Conservation (phyloP, 768 basidiomycete species). For the Podaxis pistillaris region DNA sequence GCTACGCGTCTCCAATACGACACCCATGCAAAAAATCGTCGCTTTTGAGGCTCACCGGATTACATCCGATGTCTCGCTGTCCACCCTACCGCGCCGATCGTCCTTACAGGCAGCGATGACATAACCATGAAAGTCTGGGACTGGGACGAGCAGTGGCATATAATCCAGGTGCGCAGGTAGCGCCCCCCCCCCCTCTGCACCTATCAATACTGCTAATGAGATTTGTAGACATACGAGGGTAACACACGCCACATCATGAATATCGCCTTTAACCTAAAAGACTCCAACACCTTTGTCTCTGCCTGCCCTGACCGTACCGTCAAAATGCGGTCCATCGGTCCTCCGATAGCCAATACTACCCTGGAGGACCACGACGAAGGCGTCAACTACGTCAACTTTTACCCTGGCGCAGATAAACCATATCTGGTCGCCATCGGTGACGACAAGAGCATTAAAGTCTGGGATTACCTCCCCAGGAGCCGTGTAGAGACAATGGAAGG, state of each 20-base stretch:
- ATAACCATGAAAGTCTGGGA: constrained; percentile 99
- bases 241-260: constrained; percentile 99
- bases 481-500: constrained; percentile 98
- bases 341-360: constrained; percentile 85
- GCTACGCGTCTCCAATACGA: constrained; percentile 98
- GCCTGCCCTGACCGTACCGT: constrained; percentile 97
- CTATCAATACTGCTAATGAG: constrained; percentile 9
- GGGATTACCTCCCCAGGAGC: constrained; percentile 98
- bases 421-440: constrained; percentile 96
- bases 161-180: constrained; percentile 69
- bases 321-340: constrained; percentile 96
- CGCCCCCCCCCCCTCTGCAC: constrained; percentile 1
- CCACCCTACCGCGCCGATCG: constrained; percentile 84
- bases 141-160: constrained; percentile 99
- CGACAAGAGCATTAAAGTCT: constrained; percentile 96
- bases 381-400: constrained; percentile 99
- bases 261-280: constrained; percentile 95
- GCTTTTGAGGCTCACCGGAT: constrained; percentile 98
- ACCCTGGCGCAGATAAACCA: constrained; percentile 95
- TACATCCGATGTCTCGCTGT: constrained; percentile 97
- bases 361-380: constrained; percentile 99
- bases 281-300: constrained; percentile 94
- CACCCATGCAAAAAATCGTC: constrained; percentile 90
- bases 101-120: constrained; percentile 95
- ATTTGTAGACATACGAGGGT: constrained; percentile 81